A percentile compares a stretch with the other conserved stretches of the same genome.
Conservation (phyloP, 2,329 filamentous ascomycete species). For the Talaromyces funiculosus region DNA sequence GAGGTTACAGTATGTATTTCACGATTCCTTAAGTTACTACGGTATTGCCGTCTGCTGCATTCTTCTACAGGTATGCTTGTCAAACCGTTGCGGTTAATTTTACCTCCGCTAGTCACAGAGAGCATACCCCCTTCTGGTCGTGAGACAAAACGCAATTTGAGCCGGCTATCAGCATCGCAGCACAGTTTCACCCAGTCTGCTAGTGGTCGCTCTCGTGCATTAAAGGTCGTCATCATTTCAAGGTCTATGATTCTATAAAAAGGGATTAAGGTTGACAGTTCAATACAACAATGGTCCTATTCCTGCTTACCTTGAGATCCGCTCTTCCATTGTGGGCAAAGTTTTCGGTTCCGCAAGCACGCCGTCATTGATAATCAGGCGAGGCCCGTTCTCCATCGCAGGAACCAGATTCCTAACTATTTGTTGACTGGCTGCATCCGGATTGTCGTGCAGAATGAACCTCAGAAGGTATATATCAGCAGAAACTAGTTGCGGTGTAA, state of each 20-base stretch:
- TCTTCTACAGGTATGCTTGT: too few relatives aligned
- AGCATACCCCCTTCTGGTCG: neutral
- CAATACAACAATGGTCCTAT: neutral
- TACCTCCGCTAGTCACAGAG: too few relatives aligned
- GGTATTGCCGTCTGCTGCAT: too few relatives aligned
- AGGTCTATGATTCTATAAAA: constrained; percentile 15
- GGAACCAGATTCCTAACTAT: neutral
- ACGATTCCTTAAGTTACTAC: too few relatives aligned
- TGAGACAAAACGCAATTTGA: constrained; percentile 2
- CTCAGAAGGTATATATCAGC: neutral
- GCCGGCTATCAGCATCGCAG: constrained; percentile 13
- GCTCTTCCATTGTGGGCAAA: neutral
- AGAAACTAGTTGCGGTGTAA: neutral
- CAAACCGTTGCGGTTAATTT: too few relatives aligned
- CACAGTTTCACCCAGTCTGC: constrained; percentile 17
- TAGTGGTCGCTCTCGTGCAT: constrained; percentile 16
- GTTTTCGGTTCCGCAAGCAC: neutral
- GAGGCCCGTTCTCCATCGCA: neutral
- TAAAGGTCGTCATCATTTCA: constrained; percentile 20
- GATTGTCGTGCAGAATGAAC: neutral
- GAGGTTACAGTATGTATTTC: too few relatives aligned
- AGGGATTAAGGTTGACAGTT: neutral
- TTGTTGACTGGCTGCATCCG: neutral
- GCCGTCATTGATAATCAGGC: neutral
- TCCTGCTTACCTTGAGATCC: neutral